Evolutionary conservation across 495 filamentous ascomycete species (phyloP), one percentile per base, ranked within the genome.

Genomic region (Talaromyces stipitatus): DNA sequence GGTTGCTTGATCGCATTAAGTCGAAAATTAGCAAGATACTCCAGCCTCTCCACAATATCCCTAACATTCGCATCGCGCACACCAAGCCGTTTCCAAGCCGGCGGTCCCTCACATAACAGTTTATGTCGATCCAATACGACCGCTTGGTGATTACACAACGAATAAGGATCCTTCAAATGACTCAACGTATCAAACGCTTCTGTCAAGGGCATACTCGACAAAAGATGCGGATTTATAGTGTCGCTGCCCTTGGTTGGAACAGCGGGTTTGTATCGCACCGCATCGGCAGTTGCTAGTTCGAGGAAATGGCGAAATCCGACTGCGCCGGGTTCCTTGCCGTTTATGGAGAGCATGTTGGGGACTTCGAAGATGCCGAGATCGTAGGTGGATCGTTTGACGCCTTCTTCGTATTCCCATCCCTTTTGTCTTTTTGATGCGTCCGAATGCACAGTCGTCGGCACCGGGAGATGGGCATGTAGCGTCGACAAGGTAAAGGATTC

Each of bases 331-430:
- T 92, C 89, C 38, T 81, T 71, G 45, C 87, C 84, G 56, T 85
- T 83, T 69, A 82, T 84, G 62, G 84, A 85, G 45, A 91, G 74
- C 88, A 91, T 92, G 66, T 80, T 88, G 5, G 89, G 88, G 2
- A 80, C 69, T 61, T 82, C 87, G 64, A 70, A 81, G 62, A 77
- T 78, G 69, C 64, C 82, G 58, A 68, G 76, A 69, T 72, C 84
- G 68, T 78, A 88, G 66, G 71, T 83, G 65, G 65, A 82, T 71
- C 62, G 71, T 70, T 67, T 74, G 14, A 60, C 59, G 7, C 60
- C 65, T n/a, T 60, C 64, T 18, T 43, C 54, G 22, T 55, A 24
- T 18, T 51, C 22, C 48, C 48, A 51, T 11, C 27, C 24, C n/a
- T n/a, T n/a, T 29, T 30, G 24, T 9, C 24, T 16, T 11, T 53